Conservation (phyloP, 768 basidiomycete species). For the Crepidotus variabilis region DNA sequence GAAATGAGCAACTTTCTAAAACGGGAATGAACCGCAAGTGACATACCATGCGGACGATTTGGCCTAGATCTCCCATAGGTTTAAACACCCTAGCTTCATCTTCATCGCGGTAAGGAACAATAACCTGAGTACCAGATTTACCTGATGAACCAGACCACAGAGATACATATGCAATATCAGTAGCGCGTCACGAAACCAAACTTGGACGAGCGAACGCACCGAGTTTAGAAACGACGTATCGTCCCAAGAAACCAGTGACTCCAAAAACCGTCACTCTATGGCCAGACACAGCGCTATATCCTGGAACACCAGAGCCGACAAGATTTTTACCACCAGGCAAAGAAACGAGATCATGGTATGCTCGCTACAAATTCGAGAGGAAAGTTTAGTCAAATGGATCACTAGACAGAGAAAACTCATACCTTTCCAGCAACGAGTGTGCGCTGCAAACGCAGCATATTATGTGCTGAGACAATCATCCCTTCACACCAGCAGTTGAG, state of each 20-base stretch:
- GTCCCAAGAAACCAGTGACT: conserved; percentile 90
- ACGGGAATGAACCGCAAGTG: conserved; percentile 1
- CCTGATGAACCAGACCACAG: conserved; percentile 40
- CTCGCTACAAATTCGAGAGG: conserved; percentile 44
- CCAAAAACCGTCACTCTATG: conserved; percentile 97
- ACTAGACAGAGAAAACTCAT: neutral
- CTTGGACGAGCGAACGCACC: conserved; percentile 41
- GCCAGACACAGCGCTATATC: conserved; percentile 84
- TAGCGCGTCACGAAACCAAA: conserved; percentile 2
- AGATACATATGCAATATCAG: conserved; percentile 1
- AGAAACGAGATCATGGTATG: conserved; percentile 67
- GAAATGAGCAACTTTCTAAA: conserved; percentile 1
- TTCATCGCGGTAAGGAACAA: conserved; percentile 93
- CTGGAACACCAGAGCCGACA: conserved; percentile 73
- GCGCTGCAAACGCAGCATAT: conserved; percentile 51
- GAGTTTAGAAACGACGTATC: conserved; percentile 92
- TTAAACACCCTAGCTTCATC: conserved; percentile 88
- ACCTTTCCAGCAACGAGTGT: conserved; percentile 48
- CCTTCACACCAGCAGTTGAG: conserved; percentile 19
- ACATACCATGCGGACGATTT: conserved; percentile 89
- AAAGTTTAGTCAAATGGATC: neutral
- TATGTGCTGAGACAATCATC: conserved; percentile 45
- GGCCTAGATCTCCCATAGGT: conserved; percentile 95
- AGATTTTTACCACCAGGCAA: conserved; percentile 62
- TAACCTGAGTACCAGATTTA: conserved; percentile 88